Percentiles rank a stretch among this genome's conserved stretches.
Conservation (phyloP, 2,329 filamentous ascomycete species). For the Clonostachys sp. region DNA sequence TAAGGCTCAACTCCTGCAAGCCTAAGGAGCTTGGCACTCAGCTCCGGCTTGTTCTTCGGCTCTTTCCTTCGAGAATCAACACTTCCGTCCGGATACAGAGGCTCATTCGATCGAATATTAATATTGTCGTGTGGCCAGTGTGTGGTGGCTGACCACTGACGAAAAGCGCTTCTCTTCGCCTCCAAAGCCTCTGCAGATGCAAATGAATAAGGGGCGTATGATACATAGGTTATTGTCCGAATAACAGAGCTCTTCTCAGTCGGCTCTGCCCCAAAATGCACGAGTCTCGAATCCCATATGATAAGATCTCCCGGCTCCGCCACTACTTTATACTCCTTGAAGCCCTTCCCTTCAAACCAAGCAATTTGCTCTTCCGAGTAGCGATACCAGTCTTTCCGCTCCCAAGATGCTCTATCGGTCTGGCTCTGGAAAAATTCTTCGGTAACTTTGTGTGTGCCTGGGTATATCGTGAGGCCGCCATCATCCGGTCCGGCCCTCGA, state of each 20-base stretch:
- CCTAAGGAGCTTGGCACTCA: constrained; percentile 14
- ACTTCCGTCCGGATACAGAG: constrained; percentile 23
- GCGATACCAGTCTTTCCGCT: constrained; percentile 23
- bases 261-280: constrained; percentile 33
- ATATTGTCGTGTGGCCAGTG: constrained; percentile 31
- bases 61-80: constrained; percentile 22
- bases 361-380: constrained; percentile 18
- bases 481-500: constrained; percentile 5
- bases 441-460: constrained; percentile 5
- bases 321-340: constrained; percentile 9
- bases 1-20: constrained; percentile 17
- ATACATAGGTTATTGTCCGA: constrained; percentile 27
- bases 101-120: constrained; percentile 20
- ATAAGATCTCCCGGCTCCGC: constrained; percentile 16
- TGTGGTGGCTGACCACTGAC: constrained; percentile 14
- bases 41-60: constrained; percentile 14
- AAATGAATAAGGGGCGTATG: constrained; percentile 26
- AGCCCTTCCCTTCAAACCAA: constrained; percentile 10
- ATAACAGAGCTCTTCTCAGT: constrained; percentile 21
- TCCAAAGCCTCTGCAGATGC: constrained; percentile 18
- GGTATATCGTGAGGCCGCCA: constrained; percentile 15
- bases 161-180: constrained; percentile 15
- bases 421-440: constrained; percentile 9
- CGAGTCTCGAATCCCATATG: constrained; percentile 38
- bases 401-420: constrained; percentile 14